These are phyloP conservation scores for Musa balbisiana DNA, from an alignment of 202 grass and related monocot genomes.

Conservation along the genomic window DNA sequence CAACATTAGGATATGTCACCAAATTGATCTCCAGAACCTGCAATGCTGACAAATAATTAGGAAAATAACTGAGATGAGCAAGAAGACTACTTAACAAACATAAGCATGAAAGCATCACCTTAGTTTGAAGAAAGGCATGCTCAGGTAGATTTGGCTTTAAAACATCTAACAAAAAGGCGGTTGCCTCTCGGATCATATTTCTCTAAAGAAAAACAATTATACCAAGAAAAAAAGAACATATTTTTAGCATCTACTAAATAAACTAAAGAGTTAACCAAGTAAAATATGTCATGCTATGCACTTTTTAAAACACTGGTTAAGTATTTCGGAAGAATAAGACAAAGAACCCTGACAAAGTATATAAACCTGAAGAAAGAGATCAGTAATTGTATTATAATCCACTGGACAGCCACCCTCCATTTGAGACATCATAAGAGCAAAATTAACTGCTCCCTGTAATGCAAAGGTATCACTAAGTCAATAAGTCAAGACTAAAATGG, in stretches of 20 bases:
- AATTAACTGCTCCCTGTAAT: constrained; percentile 53
- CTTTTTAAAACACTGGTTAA: too few species aligned
- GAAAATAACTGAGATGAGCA: constrained; percentile 13
- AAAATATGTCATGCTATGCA: too few species aligned
- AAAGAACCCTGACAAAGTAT: constrained; percentile 3
- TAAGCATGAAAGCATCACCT: constrained; percentile 23
- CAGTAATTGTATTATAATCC: constrained; percentile 85
- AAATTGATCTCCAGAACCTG: constrained; percentile 95
- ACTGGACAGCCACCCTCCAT: constrained; percentile 88
- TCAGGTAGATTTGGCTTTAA: constrained; percentile 74
- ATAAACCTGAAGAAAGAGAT: constrained; percentile 85
- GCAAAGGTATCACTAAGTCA: too few species aligned
- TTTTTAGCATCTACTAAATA: too few species aligned
- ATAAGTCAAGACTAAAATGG: too few species aligned
- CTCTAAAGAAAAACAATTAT: constrained; percentile 29
- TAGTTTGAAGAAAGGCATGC: constrained; percentile 95
- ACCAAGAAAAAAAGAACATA: too few species aligned
- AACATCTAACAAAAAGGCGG: constrained; percentile 82
- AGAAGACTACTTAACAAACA: background rate
- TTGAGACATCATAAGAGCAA: constrained; percentile 51
- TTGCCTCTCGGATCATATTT: constrained; percentile 86
- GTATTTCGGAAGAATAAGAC: too few species aligned
- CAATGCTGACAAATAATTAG: constrained; percentile 9
- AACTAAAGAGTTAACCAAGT: too few species aligned
- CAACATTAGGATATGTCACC: constrained; percentile 85